Evolutionary conservation across 768 basidiomycete genomes (phyloP).

Genomic region (Sarcomyxa edulis): DNA sequence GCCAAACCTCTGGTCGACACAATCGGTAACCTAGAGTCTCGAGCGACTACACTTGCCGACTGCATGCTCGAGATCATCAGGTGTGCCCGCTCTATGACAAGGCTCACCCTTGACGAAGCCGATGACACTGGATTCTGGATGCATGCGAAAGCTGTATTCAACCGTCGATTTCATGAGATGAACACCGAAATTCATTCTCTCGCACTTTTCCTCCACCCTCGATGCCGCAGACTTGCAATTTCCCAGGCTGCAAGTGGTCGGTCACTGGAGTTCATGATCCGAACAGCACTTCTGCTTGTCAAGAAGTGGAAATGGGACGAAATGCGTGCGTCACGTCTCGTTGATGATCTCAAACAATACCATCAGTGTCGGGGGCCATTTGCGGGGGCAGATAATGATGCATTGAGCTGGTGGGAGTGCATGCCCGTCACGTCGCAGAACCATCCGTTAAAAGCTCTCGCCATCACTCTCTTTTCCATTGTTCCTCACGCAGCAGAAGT

Average conservation of each 20-base stretch:
- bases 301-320: conserved; percentile 20
- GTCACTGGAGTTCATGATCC: conserved; percentile 15
- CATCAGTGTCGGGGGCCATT: conserved; percentile 16
- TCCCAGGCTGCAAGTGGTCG: conserved; percentile 13
- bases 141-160: conserved; percentile 21
- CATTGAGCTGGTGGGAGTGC: conserved; percentile 19
- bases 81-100: conserved; percentile 12
- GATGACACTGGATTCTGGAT: too few relatives aligned
- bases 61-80: conserved; percentile 29
- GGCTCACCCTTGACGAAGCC: conserved; percentile 19
- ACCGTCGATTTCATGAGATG: conserved; percentile 23
- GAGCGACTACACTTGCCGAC: conserved; percentile 23
- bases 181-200: conserved; percentile 26
- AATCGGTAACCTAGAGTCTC: conserved; percentile 25
- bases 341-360: conserved; percentile 18
- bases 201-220: conserved; percentile 27
- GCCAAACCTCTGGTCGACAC: conserved; percentile 27
- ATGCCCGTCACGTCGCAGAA: background rate
- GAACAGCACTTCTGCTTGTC: conserved; percentile 15
- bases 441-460: conserved; percentile 12
- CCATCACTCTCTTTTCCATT: conserved; percentile 16
- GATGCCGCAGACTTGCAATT: conserved; percentile 28
- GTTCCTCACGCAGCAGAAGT: conserved; percentile 23
- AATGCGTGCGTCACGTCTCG: conserved; percentile 12
- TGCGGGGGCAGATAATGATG: conserved; percentile 18